These are phyloP conservation scores for Cnidoscolus chayamansa DNA, from an alignment of 441 rosid genomes.

Conservation along the genomic window DNA sequence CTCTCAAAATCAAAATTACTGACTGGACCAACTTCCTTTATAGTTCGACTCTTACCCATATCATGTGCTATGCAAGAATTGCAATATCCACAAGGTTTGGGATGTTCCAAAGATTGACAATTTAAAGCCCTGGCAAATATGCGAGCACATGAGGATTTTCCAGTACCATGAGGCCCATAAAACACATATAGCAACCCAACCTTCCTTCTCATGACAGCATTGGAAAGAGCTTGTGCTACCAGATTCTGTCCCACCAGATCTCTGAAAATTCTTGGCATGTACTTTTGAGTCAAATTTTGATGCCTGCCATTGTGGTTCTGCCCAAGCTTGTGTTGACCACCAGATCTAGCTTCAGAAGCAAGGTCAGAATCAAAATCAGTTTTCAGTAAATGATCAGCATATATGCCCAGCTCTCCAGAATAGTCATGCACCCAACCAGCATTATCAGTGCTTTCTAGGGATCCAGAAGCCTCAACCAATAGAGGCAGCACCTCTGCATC, in stretches of 20 bases:
- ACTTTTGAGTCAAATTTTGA: slow-evolving; percentile 81
- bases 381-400: slow-evolving; percentile 75
- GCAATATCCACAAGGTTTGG: slow-evolving; percentile 85
- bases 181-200: slow-evolving; percentile 86
- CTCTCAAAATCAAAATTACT: slow-evolving; percentile 70
- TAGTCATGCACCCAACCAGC: slow-evolving; percentile 84
- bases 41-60: slow-evolving; percentile 70
- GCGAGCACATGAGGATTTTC: slow-evolving; percentile 94
- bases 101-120: slow-evolving; percentile 73
- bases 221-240: slow-evolving; percentile 88
- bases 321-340: slow-evolving; percentile 40
- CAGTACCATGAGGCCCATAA: slow-evolving; percentile 96
- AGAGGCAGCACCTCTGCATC: slow-evolving; percentile 84
- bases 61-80: slow-evolving; percentile 71
- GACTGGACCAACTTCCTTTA: slow-evolving; percentile 80
- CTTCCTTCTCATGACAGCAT: slow-evolving; percentile 68
- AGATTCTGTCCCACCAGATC: slow-evolving; percentile 89
- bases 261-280: slow-evolving; percentile 71
- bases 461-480: slow-evolving; percentile 66
- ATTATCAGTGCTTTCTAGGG: slow-evolving; percentile 58
- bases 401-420: slow-evolving; percentile 94
- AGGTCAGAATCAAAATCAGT: slow-evolving; percentile 71
- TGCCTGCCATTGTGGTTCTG: slow-evolving; percentile 47
- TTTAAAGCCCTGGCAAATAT: slow-evolving; percentile 89
- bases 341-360: slow-evolving; percentile 79